Base-by-base conservation (phyloP, 768 basidiomycete genomes). In the Russula dissimulans region DNA sequence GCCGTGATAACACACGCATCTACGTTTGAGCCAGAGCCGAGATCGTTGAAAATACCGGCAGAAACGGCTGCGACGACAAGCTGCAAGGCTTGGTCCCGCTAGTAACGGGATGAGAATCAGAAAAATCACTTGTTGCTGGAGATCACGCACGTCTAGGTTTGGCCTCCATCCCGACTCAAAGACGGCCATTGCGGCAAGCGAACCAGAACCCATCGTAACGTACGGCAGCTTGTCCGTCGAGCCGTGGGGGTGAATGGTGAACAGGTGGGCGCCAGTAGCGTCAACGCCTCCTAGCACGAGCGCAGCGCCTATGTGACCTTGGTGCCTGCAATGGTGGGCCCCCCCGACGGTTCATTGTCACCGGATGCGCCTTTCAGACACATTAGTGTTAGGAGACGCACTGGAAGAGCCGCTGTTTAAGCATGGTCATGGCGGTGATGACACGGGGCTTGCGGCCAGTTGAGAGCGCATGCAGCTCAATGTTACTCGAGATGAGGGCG, bases 221-320 rank as follows among this genome's bases (percentile, higher is more conserved):
- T 95, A 99, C 0, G 97, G 97, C 22, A 99, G 79, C 74, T 98
- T 98, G 77, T 98, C 97, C 0, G 95, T 98, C 14, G 94, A 97
- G 4, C 97, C 97, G 73, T 99, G 95, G 0, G 97, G 94, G 62
- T 87, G 85, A 65, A 99, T 86, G 14, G 95, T 97, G 78, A 95
- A 98, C 14, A 99, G 84, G 60, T 98, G 94, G 11, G 95, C 81
- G 15, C 97, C 97, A 3, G 91, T 92, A 11, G 83, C 71, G 72
- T 99, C 97, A n/a, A 97, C 93, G 26, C 97, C 97, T 1, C 94
- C 97, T 36, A 99, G 82, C 12, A 99, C 95, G 38, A 99, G 85
- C 8, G 95, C 93, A 0, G 97, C 97, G 34, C 97, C 95, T 55
- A 99, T 76, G 0, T 95, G 83, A 0, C 97, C 97, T 74, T 97